Conservation (phyloP, 495 filamentous ascomycete species). For the Cenococcum geophilum region DNA sequence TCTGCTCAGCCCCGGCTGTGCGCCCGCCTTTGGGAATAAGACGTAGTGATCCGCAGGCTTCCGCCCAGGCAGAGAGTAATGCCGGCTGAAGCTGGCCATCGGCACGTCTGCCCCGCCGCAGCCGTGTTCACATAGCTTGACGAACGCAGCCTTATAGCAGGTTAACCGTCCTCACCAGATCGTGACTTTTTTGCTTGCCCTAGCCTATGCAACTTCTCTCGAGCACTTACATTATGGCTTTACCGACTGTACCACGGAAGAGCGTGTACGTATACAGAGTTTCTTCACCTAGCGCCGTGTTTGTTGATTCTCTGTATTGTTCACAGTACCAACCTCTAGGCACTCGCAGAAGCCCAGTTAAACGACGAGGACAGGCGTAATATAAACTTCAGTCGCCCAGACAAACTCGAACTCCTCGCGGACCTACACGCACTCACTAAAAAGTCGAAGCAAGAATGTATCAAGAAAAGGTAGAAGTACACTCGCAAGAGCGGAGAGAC, state of each 20-base stretch:
- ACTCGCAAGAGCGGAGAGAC: constrained; percentile 25
- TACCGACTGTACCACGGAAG: constrained; percentile 7
- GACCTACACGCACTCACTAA: constrained; percentile 18
- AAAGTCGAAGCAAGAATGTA: constrained; percentile 15
- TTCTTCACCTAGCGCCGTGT: neutral
- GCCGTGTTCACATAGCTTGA: neutral
- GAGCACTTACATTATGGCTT: too few relatives aligned
- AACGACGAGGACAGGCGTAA: constrained; percentile 26
- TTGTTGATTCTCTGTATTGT: constrained; percentile 10
- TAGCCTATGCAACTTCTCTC: neutral
- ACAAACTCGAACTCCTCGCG: constrained; percentile 25
- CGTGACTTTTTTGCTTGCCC: neutral
- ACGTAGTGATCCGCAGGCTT: neutral
- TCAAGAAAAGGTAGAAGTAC: constrained; percentile 17
- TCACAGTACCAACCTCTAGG: constrained; percentile 20
- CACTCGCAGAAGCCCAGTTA: constrained; percentile 24
- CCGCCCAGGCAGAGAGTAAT: neutral
- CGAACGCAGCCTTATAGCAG: neutral
- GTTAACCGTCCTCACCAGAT: neutral
- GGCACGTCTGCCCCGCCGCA: neutral
- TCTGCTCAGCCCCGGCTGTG: neutral
- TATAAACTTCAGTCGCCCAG: constrained; percentile 26
- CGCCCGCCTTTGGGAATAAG: neutral
- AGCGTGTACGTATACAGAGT: constrained; percentile 8
- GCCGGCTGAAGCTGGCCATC: neutral